Percentiles rank a stretch among this genome's conserved stretches.
phyloP scores from a whole-genome alignment of 2,329 filamentous ascomycete species.

The Fusarium falciforme region DNA sequence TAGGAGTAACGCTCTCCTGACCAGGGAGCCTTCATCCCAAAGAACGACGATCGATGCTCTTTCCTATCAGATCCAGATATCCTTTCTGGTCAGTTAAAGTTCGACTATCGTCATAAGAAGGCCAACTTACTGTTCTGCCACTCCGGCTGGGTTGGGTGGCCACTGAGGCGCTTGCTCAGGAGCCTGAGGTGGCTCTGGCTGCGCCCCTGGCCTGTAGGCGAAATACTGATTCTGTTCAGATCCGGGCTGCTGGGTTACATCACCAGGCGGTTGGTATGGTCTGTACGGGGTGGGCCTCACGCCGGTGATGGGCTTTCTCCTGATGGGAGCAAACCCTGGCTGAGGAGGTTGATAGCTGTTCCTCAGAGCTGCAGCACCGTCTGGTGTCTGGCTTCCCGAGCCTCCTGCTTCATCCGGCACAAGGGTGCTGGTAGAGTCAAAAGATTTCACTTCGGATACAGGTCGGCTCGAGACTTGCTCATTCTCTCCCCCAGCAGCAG shows the following conservation, averaged over 20 bases:
- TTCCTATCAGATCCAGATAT: background rate
- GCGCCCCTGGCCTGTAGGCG: constrained; percentile 5
- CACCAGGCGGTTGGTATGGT: constrained; percentile 11
- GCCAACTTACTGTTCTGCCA: background rate
- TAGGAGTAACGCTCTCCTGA: constrained; percentile 14
- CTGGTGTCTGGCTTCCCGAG: background rate
- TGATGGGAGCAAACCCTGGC: constrained; percentile 6
- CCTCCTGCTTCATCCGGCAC: background rate
- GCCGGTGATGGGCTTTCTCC: constrained; percentile 22
- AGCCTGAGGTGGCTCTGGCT: background rate
- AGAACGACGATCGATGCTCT: constrained; percentile 17
- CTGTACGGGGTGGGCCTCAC: constrained; percentile 5
- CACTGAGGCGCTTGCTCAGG: background rate
- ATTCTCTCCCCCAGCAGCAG: background rate
- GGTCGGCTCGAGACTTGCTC: background rate
- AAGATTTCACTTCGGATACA: background rate
- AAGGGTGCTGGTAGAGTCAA: background rate
- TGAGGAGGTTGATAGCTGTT: background rate
- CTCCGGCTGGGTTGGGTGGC: background rate
- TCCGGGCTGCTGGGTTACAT: background rate
- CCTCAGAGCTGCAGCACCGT: background rate
- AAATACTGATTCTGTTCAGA: constrained; percentile 6
- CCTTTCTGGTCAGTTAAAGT: background rate
- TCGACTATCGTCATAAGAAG: background rate
- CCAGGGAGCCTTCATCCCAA: constrained; percentile 33